These are phyloP conservation scores for Serendipita vermifera DNA, from an alignment of 768 basidiomycete genomes.

Conservation along the genomic window DNA sequence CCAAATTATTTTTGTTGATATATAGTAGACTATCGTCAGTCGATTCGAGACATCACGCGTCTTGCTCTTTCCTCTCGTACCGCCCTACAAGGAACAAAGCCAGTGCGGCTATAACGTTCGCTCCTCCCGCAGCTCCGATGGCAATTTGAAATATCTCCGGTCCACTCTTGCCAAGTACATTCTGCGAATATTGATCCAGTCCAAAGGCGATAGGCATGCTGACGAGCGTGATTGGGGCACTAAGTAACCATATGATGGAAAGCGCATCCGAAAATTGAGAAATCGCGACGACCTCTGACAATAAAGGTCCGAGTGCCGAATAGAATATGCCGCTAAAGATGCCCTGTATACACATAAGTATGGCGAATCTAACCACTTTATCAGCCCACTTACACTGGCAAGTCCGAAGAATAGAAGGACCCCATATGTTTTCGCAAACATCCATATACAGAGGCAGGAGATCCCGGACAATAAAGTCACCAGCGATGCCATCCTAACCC, in stretches of 20 bases:
- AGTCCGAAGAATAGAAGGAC: conserved; percentile 22
- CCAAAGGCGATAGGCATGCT: background rate
- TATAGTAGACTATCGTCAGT: no score
- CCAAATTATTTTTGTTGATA: no score
- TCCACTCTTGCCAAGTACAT: background rate
- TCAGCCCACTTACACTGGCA: conserved; percentile 15
- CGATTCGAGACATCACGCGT: no score
- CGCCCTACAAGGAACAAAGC: background rate
- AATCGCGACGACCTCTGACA: conserved; percentile 15
- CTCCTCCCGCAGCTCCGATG: background rate
- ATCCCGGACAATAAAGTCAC: conserved; percentile 22
- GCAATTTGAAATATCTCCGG: background rate
- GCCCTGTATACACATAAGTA: conserved; percentile 14
- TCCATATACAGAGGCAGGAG: conserved; percentile 22
- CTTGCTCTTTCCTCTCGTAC: background rate
- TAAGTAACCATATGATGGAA: conserved; percentile 9
- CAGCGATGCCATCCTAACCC: conserved; percentile 21
- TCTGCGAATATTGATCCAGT: background rate
- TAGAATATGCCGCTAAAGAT: conserved; percentile 16
- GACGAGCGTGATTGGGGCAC: background rate
- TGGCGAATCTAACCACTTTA: no score
- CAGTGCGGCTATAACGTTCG: background rate
- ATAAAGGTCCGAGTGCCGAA: conserved; percentile 17
- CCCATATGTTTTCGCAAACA: conserved; percentile 21
- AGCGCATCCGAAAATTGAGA: conserved; percentile 11